Percentiles rank a stretch among this genome's conserved stretches.
Evolutionary conservation across 257 asterid species (phyloP).

Genomic region (Fraxinus pennsylvanica): DNA sequence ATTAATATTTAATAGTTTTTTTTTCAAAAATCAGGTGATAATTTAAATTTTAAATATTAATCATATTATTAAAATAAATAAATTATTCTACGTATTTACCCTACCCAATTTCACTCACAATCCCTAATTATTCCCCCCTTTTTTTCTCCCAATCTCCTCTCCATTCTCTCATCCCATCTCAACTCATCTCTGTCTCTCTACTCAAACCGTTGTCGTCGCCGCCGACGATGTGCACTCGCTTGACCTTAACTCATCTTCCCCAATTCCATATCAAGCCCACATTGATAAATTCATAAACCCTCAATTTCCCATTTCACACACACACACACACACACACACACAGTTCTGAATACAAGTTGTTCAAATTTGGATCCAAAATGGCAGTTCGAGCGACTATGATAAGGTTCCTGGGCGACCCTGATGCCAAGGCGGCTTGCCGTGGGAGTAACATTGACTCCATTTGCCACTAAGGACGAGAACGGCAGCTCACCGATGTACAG

Average conservation of each 20-base stretch:
- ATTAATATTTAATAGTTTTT: too few relatives aligned
- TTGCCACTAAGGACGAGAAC: slow-evolving; percentile 80
- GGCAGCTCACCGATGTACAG: slow-evolving; percentile 82
- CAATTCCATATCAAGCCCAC: not conserved
- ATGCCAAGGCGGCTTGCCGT: slow-evolving; percentile 73
- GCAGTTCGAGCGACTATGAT: slow-evolving; percentile 77
- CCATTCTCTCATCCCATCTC: too few relatives aligned
- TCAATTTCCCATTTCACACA: not conserved
- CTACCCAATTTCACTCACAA: too few relatives aligned
- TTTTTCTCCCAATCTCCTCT: too few relatives aligned
- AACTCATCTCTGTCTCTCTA: too few relatives aligned
- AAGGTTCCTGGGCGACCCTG: slow-evolving; percentile 74
- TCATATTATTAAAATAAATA: too few relatives aligned
- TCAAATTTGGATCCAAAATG: slow-evolving; percentile 49
- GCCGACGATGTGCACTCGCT: slow-evolving; percentile 22
- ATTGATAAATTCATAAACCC: not conserved
- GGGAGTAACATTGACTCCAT: slow-evolving; percentile 86
- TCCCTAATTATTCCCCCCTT: too few relatives aligned
- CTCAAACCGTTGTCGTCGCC: not conserved
- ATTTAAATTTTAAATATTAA: too few relatives aligned
- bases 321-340: too few relatives aligned
- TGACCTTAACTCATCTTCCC: slow-evolving; percentile 15
- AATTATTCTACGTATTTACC: too few relatives aligned
- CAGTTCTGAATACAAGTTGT: not conserved
- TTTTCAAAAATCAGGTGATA: too few relatives aligned